Conservation (phyloP, 2,329 filamentous ascomycete genomes). For the Colletotrichum graminicola region DNA sequence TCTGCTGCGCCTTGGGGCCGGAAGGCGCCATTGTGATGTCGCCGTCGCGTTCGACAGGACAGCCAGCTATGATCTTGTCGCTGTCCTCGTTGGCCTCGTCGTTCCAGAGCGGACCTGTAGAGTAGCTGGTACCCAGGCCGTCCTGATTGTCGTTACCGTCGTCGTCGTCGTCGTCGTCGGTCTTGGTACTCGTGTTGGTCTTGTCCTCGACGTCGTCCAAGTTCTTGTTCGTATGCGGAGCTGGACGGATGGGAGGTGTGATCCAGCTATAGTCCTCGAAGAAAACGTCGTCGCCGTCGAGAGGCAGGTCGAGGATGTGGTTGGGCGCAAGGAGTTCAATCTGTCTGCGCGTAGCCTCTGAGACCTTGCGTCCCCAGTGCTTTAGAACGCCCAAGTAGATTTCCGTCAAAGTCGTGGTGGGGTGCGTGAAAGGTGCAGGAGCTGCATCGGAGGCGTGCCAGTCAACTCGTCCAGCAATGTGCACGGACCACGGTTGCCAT, state of each 20-base stretch:
- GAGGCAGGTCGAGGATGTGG: constrained; percentile 24
- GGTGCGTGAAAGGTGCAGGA: constrained; percentile 21
- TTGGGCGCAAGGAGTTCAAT: not conserved
- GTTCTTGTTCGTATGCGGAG: not conserved
- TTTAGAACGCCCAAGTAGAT: constrained; percentile 23
- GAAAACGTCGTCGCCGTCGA: constrained; percentile 24
- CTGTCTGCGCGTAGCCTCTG: constrained; percentile 19
- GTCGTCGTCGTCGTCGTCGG: not conserved
- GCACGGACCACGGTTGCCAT: constrained; percentile 28
- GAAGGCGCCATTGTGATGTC: constrained; percentile 34
- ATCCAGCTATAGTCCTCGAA: constrained; percentile 13
- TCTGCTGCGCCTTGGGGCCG: constrained; percentile 38
- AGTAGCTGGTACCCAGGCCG: not conserved
- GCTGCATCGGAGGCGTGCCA: constrained; percentile 17
- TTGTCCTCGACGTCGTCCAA: not conserved
- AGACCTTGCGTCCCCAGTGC: constrained; percentile 7
- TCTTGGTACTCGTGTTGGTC: not conserved
- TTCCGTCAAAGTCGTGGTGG: constrained; percentile 20
- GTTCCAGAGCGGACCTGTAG: not conserved
- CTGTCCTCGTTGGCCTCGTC: not conserved
- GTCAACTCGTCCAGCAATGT: not conserved
- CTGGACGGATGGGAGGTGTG: not conserved
- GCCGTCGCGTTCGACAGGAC: constrained; percentile 12
- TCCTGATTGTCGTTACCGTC: not conserved
- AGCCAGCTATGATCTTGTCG: not conserved